Evolutionary conservation across 257 asterid genomes (phyloP).

Genomic region (Marsdenia floribunda): DNA sequence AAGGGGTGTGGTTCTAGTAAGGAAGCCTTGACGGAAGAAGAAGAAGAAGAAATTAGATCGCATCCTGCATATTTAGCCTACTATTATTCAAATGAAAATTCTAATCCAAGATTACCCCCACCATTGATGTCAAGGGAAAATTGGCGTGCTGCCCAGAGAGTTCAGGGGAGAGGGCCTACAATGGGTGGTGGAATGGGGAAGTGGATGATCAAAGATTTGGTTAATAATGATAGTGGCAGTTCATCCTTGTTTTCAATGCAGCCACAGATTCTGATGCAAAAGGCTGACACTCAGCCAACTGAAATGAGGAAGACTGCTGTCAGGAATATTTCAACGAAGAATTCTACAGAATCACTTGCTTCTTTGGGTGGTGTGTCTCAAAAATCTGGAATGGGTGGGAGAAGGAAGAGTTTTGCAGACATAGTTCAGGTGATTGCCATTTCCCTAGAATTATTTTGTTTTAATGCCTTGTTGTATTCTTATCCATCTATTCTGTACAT

Average conservation of each 20-base stretch:
- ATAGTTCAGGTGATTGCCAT: constrained; percentile 57
- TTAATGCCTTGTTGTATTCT: background rate
- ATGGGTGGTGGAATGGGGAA: constrained; percentile 28
- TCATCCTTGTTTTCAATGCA: constrained; percentile 42
- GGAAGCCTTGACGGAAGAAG: constrained; percentile 42
- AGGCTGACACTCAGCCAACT: constrained; percentile 48
- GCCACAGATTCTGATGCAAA: constrained; percentile 36
- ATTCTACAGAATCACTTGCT: constrained; percentile 42
- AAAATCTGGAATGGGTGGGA: constrained; percentile 50
- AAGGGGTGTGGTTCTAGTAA: constrained; percentile 15
- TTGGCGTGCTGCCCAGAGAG: constrained; percentile 71
- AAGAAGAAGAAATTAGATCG: constrained; percentile 59
- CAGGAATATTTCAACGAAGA: constrained; percentile 49
- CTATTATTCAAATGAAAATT: constrained; percentile 71
- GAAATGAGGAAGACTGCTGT: constrained; percentile 63
- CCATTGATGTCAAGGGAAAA: constrained; percentile 79
- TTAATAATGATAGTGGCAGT: constrained; percentile 37
- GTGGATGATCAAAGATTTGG: constrained; percentile 24
- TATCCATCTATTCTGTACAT: background rate
- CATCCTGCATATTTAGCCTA: constrained; percentile 71
- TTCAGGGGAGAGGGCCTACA: constrained; percentile 50
- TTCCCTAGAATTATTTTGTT: background rate
- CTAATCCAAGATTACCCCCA: constrained; percentile 81
- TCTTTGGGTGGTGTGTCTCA: constrained; percentile 28
- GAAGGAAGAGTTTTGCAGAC: constrained; percentile 89